Evolutionary conservation across 805 yeast genomes (phyloP).

Genomic region (Cyberlindnera lachancei): DNA sequence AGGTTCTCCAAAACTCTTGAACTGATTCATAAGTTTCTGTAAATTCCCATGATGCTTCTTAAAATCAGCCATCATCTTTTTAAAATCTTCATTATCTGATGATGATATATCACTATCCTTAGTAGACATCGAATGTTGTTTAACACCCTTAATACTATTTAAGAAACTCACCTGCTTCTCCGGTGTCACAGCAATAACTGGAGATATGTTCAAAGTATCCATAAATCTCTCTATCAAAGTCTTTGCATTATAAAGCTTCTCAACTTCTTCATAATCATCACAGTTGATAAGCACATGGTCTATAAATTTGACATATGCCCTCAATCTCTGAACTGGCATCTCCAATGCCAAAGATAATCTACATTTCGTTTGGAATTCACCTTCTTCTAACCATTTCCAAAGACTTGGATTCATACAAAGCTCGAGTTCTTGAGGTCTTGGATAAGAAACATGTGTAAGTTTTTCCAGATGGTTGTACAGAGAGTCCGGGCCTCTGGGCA

Average conservation of each 20-base stretch:
- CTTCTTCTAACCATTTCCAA: constrained; percentile 28
- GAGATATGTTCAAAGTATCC: constrained; percentile 1
- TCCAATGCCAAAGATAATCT: constrained; percentile 25
- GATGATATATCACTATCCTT: not conserved
- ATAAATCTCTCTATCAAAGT: constrained; percentile 12
- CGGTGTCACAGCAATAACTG: no score
- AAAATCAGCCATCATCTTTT: not conserved
- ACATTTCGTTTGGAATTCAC: constrained; percentile 21
- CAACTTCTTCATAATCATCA: constrained; percentile 8
- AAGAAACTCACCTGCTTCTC: no score
- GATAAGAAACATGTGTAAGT: not conserved
- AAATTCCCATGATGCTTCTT: not conserved
- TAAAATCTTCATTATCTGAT: not conserved
- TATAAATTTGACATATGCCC: constrained; percentile 17
- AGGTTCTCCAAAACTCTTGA: constrained; percentile 6
- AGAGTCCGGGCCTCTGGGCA: not conserved
- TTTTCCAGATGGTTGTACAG: not conserved
- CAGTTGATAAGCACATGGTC: constrained; percentile 12
- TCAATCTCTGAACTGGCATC: constrained; percentile 26
- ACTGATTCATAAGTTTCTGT: constrained; percentile 1
- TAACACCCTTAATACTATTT: no score
- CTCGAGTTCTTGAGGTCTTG: constrained; percentile 13
- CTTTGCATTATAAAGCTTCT: constrained; percentile 14
- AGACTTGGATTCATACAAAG: constrained; percentile 17
- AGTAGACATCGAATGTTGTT: not conserved